These are phyloP conservation scores for Vigna unguiculata DNA, from an alignment of 306 rosid species.

Conservation along the genomic window DNA sequence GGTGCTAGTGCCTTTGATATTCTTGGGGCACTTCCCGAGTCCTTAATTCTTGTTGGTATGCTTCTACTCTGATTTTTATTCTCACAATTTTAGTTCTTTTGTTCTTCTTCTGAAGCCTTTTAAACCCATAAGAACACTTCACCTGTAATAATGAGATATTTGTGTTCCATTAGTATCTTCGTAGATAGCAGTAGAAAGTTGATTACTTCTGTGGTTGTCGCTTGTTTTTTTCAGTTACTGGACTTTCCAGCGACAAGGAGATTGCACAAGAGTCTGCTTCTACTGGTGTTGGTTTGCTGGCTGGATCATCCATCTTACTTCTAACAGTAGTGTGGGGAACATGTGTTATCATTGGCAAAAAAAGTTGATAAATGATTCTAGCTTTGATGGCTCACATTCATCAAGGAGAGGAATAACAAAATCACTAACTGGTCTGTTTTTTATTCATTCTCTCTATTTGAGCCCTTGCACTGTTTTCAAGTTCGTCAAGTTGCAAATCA, in stretches of 20 bases:
- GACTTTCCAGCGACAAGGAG: conserved; percentile 53
- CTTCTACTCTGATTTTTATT: conserved; percentile 1
- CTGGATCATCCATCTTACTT: conserved; percentile 61
- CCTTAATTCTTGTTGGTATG: conserved; percentile 65
- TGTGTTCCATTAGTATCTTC: not conserved
- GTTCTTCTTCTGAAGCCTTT: not conserved
- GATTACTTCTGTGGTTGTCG: not conserved
- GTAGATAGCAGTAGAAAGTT: not conserved
- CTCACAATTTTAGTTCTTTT: not conserved
- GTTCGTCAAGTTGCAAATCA: not conserved
- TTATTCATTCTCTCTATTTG: conserved; percentile 7
- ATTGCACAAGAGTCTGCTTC: conserved; percentile 59
- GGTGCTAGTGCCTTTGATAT: conserved; percentile 69
- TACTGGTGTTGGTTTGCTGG: conserved; percentile 60
- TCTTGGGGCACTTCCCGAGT: conserved; percentile 72
- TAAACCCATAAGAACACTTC: not conserved
- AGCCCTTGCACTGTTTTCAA: not conserved
- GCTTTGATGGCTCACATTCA: conserved; percentile 16
- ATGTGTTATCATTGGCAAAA: conserved; percentile 56
- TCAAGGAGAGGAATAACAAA: conserved; percentile 40
- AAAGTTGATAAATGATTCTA: conserved; percentile 33
- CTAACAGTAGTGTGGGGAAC: conserved; percentile 63
- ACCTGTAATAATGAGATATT: not conserved
- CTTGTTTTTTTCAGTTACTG: conserved; percentile 50
- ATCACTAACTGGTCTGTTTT: conserved; percentile 50